Percentiles rank a stretch among this genome's conserved stretches.
Conservation (phyloP, 768 basidiomycete genomes). For the Russula compacta region DNA sequence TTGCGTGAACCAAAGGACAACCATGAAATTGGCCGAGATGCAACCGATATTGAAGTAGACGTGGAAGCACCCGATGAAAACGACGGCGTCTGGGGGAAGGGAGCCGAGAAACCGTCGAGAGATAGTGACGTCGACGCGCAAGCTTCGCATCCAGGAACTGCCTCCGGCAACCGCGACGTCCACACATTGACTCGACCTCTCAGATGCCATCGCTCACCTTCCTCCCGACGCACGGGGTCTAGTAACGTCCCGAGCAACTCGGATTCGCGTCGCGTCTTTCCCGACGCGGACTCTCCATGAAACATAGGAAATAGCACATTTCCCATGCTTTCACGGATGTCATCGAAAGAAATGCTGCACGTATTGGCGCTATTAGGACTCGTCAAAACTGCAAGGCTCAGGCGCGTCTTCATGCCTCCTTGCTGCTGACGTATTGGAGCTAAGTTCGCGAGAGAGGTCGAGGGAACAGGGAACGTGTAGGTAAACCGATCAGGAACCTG, state of each 20-base stretch:
- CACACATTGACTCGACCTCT: neutral
- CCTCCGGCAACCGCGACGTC: conserved; percentile 1
- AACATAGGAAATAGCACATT: conserved; percentile 12
- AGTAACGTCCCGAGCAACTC: conserved; percentile 9
- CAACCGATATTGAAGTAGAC: conserved; percentile 1
- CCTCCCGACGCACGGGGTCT: conserved; percentile 9
- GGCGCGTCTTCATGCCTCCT: conserved; percentile 4
- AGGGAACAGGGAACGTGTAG: conserved; percentile 14
- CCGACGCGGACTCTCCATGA: neutral
- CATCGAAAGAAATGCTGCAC: conserved; percentile 16
- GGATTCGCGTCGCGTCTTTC: conserved; percentile 12
- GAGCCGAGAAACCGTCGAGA: neutral
- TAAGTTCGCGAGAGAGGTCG: neutral
- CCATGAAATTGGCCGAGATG: conserved; percentile 16
- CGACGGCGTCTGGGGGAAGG: neutral
- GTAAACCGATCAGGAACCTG: conserved; percentile 12
- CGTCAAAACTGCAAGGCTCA: neutral
- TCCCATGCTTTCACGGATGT: conserved; percentile 17
- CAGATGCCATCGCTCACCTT: conserved; percentile 11
- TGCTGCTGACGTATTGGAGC: neutral
- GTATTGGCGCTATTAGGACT: conserved; percentile 2
- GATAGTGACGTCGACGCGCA: conserved; percentile 9
- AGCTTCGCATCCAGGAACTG: conserved; percentile 9
- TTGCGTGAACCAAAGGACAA: conserved; percentile 19
- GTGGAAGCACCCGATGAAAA: neutral